Conservation (phyloP, 2,329 filamentous ascomycete species). For the Colletotrichum lini region DNA sequence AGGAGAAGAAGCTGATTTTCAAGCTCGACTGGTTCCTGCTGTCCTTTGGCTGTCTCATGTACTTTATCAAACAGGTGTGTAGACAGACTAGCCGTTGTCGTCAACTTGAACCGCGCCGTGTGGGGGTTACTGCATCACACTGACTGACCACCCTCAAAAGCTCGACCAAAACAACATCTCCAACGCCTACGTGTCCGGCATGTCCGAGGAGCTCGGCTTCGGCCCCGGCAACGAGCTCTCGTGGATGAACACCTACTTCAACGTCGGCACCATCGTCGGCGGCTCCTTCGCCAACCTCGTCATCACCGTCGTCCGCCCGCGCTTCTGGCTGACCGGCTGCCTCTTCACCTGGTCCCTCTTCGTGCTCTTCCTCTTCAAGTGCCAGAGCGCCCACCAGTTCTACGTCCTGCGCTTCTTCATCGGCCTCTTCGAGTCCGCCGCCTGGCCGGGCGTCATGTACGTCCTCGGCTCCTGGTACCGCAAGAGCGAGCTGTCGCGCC, state of each 20-base stretch:
- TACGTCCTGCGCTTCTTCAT: slow-evolving; percentile 68
- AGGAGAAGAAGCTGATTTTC: slow-evolving; percentile 61
- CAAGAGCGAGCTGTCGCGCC: slow-evolving; percentile 68
- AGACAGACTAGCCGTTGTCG: background rate
- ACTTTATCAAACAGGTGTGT: slow-evolving; percentile 58
- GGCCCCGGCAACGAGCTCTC: slow-evolving; percentile 57
- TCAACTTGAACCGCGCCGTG: no score
- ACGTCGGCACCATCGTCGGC: slow-evolving; percentile 62
- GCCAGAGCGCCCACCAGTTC: slow-evolving; percentile 54
- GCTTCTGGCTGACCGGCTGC: slow-evolving; percentile 58
- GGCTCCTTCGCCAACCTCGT: slow-evolving; percentile 60
- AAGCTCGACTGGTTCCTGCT: slow-evolving; percentile 66
- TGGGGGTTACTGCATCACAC: no score
- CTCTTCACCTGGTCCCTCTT: slow-evolving; percentile 56
- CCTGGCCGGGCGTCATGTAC: slow-evolving; percentile 68
- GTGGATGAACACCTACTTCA: slow-evolving; percentile 64
- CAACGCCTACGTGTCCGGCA: slow-evolving; percentile 65
- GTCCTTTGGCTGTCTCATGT: slow-evolving; percentile 58
- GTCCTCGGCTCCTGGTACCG: slow-evolving; percentile 73
- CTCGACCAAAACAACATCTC: slow-evolving; percentile 62
- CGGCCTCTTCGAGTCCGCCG: slow-evolving; percentile 68
- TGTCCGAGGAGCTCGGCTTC: slow-evolving; percentile 62
- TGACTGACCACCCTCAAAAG: slow-evolving; percentile 13
- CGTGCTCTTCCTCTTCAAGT: slow-evolving; percentile 58
- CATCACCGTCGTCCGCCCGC: slow-evolving; percentile 59